These are phyloP conservation scores for maize (Zea mays) DNA, from an alignment of 176 grass and related monocot genomes.

Conservation along the genomic window Zm-B73-REFERENCE-NAM-5.0 NC_050097.1:56976001-56976500, in stretches of 20 bases:
- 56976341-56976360: conserved; percentile 69
- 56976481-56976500: conserved; percentile 50
- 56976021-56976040: background rate
- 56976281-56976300: conserved; percentile 59
- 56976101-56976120: conserved; percentile 48
- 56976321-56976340: conserved; percentile 53
- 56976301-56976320: conserved; percentile 70
- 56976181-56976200: conserved; percentile 58
- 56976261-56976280: background rate
- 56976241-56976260: background rate
- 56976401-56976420: conserved; percentile 54
- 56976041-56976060: conserved; percentile 15
- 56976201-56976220: conserved; percentile 44
- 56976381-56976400: conserved; percentile 71
- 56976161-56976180: conserved; percentile 62
- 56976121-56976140: conserved; percentile 46
- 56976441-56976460: background rate
- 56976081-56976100: background rate
- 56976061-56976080: too few relatives aligned
- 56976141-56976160: conserved; percentile 75
- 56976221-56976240: background rate
- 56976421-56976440: background rate
- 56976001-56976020: too few relatives aligned
- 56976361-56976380: conserved; percentile 52
- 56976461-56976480: conserved; percentile 28